phyloP scores from a whole-genome alignment of 305 asterid genomes.

The Ilex paraguariensis region DNA sequence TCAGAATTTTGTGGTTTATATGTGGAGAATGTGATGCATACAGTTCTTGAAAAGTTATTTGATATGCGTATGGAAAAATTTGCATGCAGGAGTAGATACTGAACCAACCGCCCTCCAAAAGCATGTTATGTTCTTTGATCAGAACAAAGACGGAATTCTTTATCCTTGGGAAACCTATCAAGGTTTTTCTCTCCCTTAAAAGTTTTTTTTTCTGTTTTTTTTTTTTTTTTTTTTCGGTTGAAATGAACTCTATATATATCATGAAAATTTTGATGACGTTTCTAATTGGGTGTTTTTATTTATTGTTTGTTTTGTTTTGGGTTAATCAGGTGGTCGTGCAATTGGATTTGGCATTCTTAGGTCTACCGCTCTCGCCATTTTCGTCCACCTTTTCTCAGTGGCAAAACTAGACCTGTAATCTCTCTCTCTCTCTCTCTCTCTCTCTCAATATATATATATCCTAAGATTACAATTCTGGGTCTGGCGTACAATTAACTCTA shows the following conservation, averaged over 20 bases:
- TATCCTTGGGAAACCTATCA: conserved; percentile 68
- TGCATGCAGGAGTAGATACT: background rate
- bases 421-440: background rate
- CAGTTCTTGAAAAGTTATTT: background rate
- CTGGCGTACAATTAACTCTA: too few species aligned
- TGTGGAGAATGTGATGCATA: too few species aligned
- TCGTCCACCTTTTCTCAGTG: conserved; percentile 55
- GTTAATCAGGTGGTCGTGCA: conserved; percentile 53
- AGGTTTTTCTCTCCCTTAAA: conserved; percentile 25
- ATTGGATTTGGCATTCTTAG: conserved; percentile 51
- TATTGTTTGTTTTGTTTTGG: background rate
- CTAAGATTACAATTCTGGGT: too few species aligned
- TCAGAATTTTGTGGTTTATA: too few species aligned
- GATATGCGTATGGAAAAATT: too few species aligned
- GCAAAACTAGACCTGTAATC: conserved; percentile 67
- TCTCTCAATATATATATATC: too few species aligned
- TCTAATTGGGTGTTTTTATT: background rate
- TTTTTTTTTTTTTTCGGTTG: too few species aligned
- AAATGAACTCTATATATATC: background rate
- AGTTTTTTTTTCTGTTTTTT: background rate
- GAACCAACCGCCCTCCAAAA: conserved; percentile 36
- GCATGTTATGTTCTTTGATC: conserved; percentile 75
- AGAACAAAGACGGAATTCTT: conserved; percentile 54
- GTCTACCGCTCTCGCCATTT: conserved; percentile 46
- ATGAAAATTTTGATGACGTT: background rate